phyloP scores from a whole-genome alignment of 768 basidiomycete species.

The Psilocybe cyanescens region DNA sequence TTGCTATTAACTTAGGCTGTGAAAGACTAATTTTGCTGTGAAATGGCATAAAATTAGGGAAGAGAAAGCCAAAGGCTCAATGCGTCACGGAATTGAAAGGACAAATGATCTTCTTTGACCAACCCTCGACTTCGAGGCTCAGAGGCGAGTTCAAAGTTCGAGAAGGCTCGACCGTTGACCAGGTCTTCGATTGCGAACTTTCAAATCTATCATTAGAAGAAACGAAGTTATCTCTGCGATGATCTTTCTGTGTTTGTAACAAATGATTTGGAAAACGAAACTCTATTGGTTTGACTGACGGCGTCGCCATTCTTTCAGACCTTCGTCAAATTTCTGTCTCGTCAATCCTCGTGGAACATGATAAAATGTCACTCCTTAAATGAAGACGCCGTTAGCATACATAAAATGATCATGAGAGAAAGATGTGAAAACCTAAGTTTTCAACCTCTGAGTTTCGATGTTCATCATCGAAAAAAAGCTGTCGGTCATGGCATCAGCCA shows the following conservation, averaged over 20 bases:
- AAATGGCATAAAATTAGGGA: too few relatives aligned
- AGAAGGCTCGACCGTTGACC: too few relatives aligned
- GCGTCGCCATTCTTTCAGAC: slow-evolving; percentile 71
- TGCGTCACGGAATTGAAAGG: too few relatives aligned
- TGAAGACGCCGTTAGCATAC: background rate
- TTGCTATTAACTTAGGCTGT: too few relatives aligned
- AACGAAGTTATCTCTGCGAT: background rate
- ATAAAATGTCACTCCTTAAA: slow-evolving; percentile 78
- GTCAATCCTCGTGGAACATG: slow-evolving; percentile 70
- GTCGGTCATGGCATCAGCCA: background rate
- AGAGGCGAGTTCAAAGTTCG: too few relatives aligned
- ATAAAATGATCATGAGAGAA: background rate
- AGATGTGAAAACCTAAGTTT: slow-evolving; percentile 46
- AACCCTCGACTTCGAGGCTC: too few relatives aligned
- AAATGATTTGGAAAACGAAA: background rate
- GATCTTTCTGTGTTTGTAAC: background rate
- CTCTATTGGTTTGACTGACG: slow-evolving; percentile 32
- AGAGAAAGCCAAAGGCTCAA: too few relatives aligned
- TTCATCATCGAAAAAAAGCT: slow-evolving; percentile 81
- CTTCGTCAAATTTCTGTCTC: slow-evolving; percentile 66
- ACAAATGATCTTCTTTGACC: too few relatives aligned
- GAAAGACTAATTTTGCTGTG: too few relatives aligned
- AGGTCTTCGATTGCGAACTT: too few relatives aligned
- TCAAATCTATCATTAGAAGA: too few relatives aligned
- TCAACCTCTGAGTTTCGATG: slow-evolving; percentile 65